phyloP scores from a whole-genome alignment of 139 green algal genomes.

The Dunaliella primolecta region DNA sequence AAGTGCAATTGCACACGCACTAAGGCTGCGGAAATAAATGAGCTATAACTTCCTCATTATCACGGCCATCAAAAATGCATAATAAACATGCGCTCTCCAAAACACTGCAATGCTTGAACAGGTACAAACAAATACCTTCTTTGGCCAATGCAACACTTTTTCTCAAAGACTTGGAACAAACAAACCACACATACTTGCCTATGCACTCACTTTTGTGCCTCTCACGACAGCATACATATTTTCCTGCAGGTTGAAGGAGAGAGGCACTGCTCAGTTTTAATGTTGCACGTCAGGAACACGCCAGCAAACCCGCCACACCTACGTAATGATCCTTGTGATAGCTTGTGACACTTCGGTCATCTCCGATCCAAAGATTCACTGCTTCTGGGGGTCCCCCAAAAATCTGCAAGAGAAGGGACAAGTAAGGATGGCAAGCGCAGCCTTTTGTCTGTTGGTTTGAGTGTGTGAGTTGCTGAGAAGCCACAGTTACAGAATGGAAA shows the following conservation, averaged over 20 bases:
- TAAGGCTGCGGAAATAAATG: too few species aligned
- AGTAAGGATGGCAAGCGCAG: not conserved
- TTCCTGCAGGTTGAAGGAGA: conserved; percentile 77
- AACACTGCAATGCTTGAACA: too few species aligned
- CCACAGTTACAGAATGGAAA: not conserved
- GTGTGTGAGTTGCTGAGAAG: not conserved
- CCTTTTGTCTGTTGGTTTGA: too few species aligned
- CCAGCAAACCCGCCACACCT: not conserved
- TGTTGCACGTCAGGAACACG: not conserved
- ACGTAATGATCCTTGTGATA: conserved; percentile 68
- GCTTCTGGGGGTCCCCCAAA: conserved; percentile 48
- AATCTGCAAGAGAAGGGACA: conserved; percentile 36
- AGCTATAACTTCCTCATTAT: not conserved
- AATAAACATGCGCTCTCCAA: too few species aligned
- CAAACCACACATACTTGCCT: too few species aligned
- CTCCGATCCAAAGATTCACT: conserved; percentile 67
- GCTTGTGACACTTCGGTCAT: conserved; percentile 67
- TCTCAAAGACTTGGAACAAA: too few species aligned
- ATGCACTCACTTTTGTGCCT: conserved; percentile 66
- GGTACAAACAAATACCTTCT: too few species aligned
- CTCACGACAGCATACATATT: conserved; percentile 80
- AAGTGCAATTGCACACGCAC: too few species aligned
- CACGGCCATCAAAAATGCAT: not conserved
- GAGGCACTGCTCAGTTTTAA: not conserved
- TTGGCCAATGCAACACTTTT: too few species aligned